Conservation (phyloP, 78 protist genomes). For the Dictyostelium firmibasis region DNA sequence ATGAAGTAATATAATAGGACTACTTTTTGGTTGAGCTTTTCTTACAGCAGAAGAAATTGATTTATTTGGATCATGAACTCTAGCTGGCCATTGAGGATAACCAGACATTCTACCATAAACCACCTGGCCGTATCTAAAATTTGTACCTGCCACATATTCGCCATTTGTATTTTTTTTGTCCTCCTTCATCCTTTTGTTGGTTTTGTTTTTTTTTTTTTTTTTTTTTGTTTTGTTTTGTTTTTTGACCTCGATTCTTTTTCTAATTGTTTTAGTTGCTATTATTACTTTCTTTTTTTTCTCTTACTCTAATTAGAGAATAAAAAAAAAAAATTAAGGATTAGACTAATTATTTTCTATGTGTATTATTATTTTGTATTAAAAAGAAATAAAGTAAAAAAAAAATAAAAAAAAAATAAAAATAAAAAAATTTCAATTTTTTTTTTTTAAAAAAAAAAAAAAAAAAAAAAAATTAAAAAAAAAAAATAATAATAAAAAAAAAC, state of each 20-base stretch:
- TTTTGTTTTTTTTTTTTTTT: too few species aligned
- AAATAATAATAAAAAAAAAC: background rate
- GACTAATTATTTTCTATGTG: background rate
- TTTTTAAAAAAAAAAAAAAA: background rate
- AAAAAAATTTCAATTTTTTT: background rate
- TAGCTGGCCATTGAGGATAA: slow-evolving; percentile 76
- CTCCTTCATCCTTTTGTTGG: background rate
- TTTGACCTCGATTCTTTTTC: background rate
- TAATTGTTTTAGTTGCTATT: background rate
- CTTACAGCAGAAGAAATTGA: slow-evolving; percentile 39
- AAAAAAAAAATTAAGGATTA: background rate
- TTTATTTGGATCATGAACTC: slow-evolving; percentile 64
- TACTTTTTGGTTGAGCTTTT: slow-evolving; percentile 75
- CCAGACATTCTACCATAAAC: slow-evolving; percentile 78
- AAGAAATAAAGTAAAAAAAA: background rate
- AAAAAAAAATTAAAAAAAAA: background rate
- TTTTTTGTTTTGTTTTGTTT: background rate
- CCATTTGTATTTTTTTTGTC: slow-evolving; percentile 10
- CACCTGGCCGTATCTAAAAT: slow-evolving; percentile 60
- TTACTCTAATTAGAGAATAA: background rate
- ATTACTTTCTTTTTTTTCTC: background rate
- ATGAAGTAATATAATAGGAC: slow-evolving; percentile 28
- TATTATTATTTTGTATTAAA: background rate
- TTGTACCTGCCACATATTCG: slow-evolving; percentile 31
- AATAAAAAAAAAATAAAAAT: background rate